Conservation (phyloP, 768 basidiomycete genomes). For the Pleurotus giganteus region DNA sequence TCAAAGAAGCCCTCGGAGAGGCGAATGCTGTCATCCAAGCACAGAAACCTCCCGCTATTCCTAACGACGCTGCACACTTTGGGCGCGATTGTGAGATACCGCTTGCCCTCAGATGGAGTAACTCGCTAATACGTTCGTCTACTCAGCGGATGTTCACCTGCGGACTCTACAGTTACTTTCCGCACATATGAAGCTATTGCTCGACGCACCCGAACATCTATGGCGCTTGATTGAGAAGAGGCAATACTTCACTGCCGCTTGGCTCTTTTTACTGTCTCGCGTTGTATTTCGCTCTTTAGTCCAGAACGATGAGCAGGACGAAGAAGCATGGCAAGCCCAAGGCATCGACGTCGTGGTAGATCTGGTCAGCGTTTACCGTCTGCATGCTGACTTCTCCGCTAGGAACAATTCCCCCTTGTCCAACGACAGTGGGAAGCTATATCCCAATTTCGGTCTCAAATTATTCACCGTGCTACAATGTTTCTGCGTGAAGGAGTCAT, state of each 20-base stretch:
- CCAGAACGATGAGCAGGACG: constrained; percentile 62
- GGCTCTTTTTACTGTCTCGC: constrained; percentile 82
- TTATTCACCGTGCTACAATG: constrained; percentile 82
- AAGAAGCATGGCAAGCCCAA: constrained; percentile 53
- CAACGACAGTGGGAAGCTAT: constrained; percentile 94
- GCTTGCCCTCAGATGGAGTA: neutral
- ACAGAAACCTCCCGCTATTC: constrained; percentile 42
- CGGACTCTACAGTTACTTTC: constrained; percentile 71
- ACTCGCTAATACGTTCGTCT: constrained; percentile 6
- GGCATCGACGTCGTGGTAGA: constrained; percentile 65
- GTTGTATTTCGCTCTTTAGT: constrained; percentile 80
- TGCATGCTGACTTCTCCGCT: neutral
- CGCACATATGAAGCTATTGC: constrained; percentile 86
- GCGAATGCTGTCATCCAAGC: constrained; percentile 51
- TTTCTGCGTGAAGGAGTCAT: constrained; percentile 63
- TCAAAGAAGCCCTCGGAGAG: constrained; percentile 62
- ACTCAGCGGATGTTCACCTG: constrained; percentile 58
- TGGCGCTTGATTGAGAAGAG: constrained; percentile 85
- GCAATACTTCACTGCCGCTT: constrained; percentile 79
- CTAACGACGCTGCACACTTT: constrained; percentile 34
- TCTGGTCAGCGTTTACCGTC: constrained; percentile 3
- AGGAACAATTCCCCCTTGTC: constrained; percentile 87
- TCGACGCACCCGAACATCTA: constrained; percentile 90
- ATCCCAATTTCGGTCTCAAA: constrained; percentile 83
- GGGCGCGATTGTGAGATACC: constrained; percentile 33